phyloP scores from a whole-genome alignment of 441 rosid species.

The Pelargonium australe region DNA sequence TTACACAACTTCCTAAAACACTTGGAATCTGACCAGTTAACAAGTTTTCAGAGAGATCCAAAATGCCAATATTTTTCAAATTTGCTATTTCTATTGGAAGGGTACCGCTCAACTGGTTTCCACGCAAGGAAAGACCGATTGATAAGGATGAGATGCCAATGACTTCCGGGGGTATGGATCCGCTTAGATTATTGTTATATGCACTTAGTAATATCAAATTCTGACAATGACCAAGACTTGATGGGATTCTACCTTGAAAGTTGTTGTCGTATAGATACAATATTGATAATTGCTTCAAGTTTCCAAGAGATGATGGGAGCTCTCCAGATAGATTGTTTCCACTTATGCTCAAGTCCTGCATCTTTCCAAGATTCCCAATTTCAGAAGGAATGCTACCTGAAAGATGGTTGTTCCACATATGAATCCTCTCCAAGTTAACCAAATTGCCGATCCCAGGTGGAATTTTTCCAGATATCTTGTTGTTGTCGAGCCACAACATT shows the following conservation, averaged over 20 bases:
- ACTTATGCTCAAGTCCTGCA: too few species aligned
- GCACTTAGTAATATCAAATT: neutral
- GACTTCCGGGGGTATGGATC: constrained; percentile 16
- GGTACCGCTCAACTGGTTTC: constrained; percentile 13
- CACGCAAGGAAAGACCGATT: neutral
- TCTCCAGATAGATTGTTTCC: constrained; percentile 14
- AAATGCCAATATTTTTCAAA: neutral
- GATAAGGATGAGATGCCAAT: neutral
- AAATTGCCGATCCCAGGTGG: constrained; percentile 11
- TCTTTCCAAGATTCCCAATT: too few species aligned
- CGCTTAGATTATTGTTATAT: constrained; percentile 17
- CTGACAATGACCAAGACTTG: constrained; percentile 7
- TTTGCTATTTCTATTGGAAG: constrained; percentile 15
- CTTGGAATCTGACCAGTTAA: constrained; percentile 21
- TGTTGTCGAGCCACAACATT: neutral
- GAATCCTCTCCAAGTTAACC: neutral
- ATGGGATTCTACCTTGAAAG: constrained; percentile 17
- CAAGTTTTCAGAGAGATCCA: constrained; percentile 14
- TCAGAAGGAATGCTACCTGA: constrained; percentile 15
- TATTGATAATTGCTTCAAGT: neutral
- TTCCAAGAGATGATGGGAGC: constrained; percentile 18
- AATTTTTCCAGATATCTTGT: constrained; percentile 12
- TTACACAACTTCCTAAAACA: constrained; percentile 13
- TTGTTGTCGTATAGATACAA: neutral
- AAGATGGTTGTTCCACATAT: neutral